Evolutionary conservation across 2,329 filamentous ascomycete species (phyloP).

Genomic region (Aspergillus chevalieri): DNA sequence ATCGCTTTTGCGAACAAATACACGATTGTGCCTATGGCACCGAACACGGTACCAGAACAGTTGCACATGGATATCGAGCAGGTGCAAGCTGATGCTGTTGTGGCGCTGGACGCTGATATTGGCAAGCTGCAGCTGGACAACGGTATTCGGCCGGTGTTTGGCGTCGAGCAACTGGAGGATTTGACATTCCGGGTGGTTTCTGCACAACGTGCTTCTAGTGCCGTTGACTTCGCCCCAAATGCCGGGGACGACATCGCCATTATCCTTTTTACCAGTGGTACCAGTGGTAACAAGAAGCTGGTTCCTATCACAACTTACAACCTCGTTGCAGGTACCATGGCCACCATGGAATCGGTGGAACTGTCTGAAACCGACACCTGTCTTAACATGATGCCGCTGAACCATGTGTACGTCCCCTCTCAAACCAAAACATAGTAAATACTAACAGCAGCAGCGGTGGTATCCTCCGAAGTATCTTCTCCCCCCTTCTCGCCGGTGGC

Average conservation of each 20-base stretch:
- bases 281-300: constrained; percentile 54
- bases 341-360: constrained; percentile 51
- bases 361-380: constrained; percentile 45
- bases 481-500: constrained; percentile 50
- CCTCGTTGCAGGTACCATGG: constrained; percentile 47
- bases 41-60: constrained; percentile 45
- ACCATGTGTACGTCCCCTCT: constrained; percentile 47
- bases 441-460: constrained; percentile 37
- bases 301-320: constrained; percentile 50
- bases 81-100: constrained; percentile 41
- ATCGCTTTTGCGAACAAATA: constrained; percentile 48
- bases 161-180: constrained; percentile 22
- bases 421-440: not conserved
- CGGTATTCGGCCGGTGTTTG: not conserved
- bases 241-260: constrained; percentile 44
- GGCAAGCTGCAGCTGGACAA: not conserved
- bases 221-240: constrained; percentile 36
- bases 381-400: constrained; percentile 56
- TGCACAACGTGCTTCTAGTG: not conserved
- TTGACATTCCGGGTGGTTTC: constrained; percentile 21
- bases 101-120: constrained; percentile 34
- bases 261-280: constrained; percentile 54
- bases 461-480: constrained; percentile 50
- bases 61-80: constrained; percentile 48
- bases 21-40: constrained; percentile 49